Percentiles rank a stretch among this genome's conserved stretches.
Evolutionary conservation across 2,329 filamentous ascomycete species (phyloP).

Genomic region (Stemphylium lycopersici): DNA sequence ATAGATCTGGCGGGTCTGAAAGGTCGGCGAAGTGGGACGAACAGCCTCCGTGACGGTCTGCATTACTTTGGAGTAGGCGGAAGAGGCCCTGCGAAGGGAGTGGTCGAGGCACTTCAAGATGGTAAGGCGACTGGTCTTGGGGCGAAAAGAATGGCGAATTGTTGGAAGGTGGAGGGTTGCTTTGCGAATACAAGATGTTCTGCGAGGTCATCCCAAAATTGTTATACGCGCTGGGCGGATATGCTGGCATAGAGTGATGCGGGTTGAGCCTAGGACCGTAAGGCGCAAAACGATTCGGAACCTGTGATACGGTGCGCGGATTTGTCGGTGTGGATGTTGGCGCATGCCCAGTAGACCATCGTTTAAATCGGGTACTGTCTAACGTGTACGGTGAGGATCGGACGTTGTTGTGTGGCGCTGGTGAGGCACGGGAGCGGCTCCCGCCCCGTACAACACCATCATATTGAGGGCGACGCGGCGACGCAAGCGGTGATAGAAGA

Average conservation of each 20-base stretch:
- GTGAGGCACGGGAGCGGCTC: conserved; percentile 73
- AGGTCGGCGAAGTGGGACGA: conserved; percentile 72
- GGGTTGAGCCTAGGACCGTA: conserved; percentile 63
- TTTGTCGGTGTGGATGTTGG: conserved; percentile 66
- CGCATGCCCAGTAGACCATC: conserved; percentile 73
- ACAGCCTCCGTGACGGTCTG: conserved; percentile 68
- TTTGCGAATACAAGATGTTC: conserved; percentile 47
- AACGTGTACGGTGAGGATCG: conserved; percentile 74
- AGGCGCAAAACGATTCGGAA: conserved; percentile 66
- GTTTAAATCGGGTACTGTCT: conserved; percentile 70
- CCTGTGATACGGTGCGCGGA: conserved; percentile 61
- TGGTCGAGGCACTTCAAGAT: conserved; percentile 62
- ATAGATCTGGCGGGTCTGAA: conserved; percentile 77
- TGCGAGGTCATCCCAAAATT: conserved; percentile 42
- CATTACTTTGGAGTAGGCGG: conserved; percentile 76
- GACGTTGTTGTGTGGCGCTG: conserved; percentile 71
- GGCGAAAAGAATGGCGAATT: conserved; percentile 53
- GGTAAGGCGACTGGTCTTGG: conserved; percentile 58
- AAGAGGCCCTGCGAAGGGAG: conserved; percentile 73
- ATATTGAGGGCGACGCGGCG: conserved; percentile 70
- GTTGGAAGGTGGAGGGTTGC: conserved; percentile 62
- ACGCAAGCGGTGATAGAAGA: conserved; percentile 74
- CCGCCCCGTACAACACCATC: conserved; percentile 53
- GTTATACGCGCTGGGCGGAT: conserved; percentile 40
- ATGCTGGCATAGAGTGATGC: conserved; percentile 49